Evolutionary conservation across 441 rosid genomes (phyloP), one percentile per base, ranked within the genome.

Genomic region (Croton laevigatus): DNA sequence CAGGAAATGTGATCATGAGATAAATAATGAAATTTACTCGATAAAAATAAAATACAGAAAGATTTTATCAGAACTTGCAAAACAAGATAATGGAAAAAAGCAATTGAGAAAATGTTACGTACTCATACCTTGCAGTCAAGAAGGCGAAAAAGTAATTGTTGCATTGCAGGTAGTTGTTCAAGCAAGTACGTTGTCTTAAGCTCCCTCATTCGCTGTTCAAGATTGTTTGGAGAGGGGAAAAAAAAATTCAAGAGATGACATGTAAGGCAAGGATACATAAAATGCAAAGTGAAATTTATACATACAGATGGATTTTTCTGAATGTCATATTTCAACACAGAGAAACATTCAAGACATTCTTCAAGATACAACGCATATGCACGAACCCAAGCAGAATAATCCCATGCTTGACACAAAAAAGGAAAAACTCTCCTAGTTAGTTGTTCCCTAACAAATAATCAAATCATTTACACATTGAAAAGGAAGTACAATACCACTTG

Each of bases 121-220:
- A 20, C 70, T 51, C 42, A 72, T 71, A 86, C 90, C 82, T 80
- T 80, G 75, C 92, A 88, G 55, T 54, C 83, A 65, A 86, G 85
- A 72, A 86, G 81, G 68, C 85, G 85, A 71, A 73, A 77, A 36
- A 83, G 85, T 49, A 84, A 79, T 72, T 79, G 81, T 73, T 84
- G 88, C 80, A 84, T 61, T 4, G 76, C 66, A 57, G 88, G 86
- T 65, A 88, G 72, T 38, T 86, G 86, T 34, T 83, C 82, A 3
- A 86, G 82, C 64, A 88, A 75, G 27, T 61, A 76, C 14, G 68
- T 42, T 12, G 75, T 79, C 68, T 86, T 80, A 53, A 79, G 77
- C 49, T 66, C 80, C 72, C 67, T 74, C 22, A 66, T 74, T 72
- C 70, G 79, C 93, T 84, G 71, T 32, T 55, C 64, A 62, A 2